Evolutionary conservation across 768 basidiomycete genomes (phyloP), one percentile per base, ranked within the genome.

Genomic region (Phlegmacium glaucopus): DNA sequence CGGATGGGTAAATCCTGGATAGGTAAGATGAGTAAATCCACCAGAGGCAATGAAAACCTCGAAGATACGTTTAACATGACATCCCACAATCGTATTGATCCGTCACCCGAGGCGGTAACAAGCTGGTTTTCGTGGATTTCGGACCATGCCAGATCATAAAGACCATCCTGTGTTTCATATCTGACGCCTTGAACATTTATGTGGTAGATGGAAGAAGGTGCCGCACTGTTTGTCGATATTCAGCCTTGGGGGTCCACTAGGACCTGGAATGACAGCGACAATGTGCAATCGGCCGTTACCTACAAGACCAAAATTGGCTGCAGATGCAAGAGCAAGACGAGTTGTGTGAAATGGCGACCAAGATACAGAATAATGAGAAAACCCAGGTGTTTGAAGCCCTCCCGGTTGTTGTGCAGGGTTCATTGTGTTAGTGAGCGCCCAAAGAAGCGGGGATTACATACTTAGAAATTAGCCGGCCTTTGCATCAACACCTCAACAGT

Each of bases 41-140:
- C 4, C 32, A 42, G 17, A 29, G 37, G 2, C 13, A 35, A 36
- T 46, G 42, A 28, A 26, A 22, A 42, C 39, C 17, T 36, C 15
- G 15, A 28, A 28, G 72, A 59, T 68, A 94, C 93, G 58, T 92
- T 85, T 41, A 96, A 72, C 72, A 82, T 80, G 17, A 90, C 72
- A 63, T 97, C 95, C 90, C 94, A 97, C 26, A 97, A 70, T 62
- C 83, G 84, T 59, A 96, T 77, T 11, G 90, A 87, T 2, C 94
- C 94, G 59, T 96, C 92, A 39, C 92, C 95, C 8, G 90, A 93
- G 1, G 82, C 88, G 1, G 91, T 83, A 2, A 89, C 85, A 30
- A 98, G 68, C 61, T 98, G 95, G 61, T 95, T 93, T 70, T 95
- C 94, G 66, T 96, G 91, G 27, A 83, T 66, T 69, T 98, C 95